phyloP scores from a whole-genome alignment of 2,329 filamentous ascomycete genomes.

The Rhynchosporium graminicola region DNA sequence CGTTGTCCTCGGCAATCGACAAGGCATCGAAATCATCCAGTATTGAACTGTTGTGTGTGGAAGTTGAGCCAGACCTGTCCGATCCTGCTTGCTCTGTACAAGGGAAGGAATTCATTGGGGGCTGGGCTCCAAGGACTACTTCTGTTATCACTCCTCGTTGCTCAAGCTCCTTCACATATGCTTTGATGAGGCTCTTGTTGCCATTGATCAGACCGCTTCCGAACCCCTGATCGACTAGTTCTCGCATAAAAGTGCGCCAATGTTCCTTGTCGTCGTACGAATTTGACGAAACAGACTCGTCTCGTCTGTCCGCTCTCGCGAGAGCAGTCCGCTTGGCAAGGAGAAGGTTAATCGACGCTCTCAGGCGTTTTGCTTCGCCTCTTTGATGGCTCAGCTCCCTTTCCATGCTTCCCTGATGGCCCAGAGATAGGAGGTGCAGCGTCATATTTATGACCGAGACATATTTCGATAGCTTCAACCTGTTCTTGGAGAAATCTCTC shows the following conservation, averaged over 20 bases:
- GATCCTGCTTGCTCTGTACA: neutral
- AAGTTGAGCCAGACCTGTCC: neutral
- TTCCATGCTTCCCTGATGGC: slow-evolving; percentile 20
- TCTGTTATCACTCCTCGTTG: slow-evolving; percentile 20
- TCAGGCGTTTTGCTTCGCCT: slow-evolving; percentile 16
- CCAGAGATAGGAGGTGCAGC: slow-evolving; percentile 23
- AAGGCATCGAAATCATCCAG: neutral
- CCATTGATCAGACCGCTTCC: slow-evolving; percentile 52
- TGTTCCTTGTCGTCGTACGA: slow-evolving; percentile 49
- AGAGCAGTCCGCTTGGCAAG: slow-evolving; percentile 9
- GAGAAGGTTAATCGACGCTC: slow-evolving; percentile 14
- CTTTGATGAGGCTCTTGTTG: slow-evolving; percentile 48
- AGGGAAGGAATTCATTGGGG: neutral
- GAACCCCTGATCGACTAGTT: slow-evolving; percentile 57
- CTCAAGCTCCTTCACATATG: slow-evolving; percentile 30
- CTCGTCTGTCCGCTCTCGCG: slow-evolving; percentile 19
- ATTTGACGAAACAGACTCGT: slow-evolving; percentile 25
- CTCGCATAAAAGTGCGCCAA: slow-evolving; percentile 55
- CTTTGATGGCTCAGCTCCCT: slow-evolving; percentile 10
- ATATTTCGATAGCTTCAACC: slow-evolving; percentile 16
- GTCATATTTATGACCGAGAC: slow-evolving; percentile 21
- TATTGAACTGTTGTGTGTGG: neutral
- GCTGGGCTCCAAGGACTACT: neutral
- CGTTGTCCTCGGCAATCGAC: neutral
- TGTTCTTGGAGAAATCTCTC: slow-evolving; percentile 15